These are phyloP conservation scores for Puccinia novopanici DNA, from an alignment of 1,284 basidiomycete genomes.

Conservation along the genomic window DNA sequence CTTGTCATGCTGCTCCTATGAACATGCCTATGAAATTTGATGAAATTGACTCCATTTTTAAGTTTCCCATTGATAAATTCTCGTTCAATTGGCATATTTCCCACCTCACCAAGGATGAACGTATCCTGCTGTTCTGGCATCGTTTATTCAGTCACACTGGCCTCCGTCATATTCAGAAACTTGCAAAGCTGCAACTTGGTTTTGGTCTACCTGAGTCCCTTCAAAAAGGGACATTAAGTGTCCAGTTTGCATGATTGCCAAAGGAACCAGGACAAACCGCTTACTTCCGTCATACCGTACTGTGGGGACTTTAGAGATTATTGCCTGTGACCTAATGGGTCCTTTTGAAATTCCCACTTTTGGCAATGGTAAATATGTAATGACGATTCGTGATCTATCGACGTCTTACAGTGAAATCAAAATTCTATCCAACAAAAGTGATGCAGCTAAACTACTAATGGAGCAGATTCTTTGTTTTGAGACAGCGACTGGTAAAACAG, in stretches of 20 bases:
- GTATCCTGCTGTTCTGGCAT: neutral
- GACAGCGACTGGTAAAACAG: too few relatives aligned
- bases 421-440: too few relatives aligned
- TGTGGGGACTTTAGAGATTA: neutral
- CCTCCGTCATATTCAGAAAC: neutral
- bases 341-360: too few relatives aligned
- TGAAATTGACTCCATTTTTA: neutral
- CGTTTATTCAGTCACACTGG: neutral
- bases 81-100: neutral
- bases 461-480: too few relatives aligned
- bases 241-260: neutral
- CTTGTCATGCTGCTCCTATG: too few relatives aligned
- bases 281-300: neutral
- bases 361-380: neutral
- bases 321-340: too few relatives aligned
- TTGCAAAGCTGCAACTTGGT: neutral
- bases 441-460: too few relatives aligned
- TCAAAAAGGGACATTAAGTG: too few relatives aligned
- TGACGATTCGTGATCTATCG: neutral
- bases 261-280: neutral
- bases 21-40: neutral
- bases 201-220: too few relatives aligned
- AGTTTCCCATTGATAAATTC: neutral
- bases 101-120: neutral
- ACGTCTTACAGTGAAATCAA: slow-evolving; percentile 20